Conservation (phyloP, 768 basidiomycete species). For the Fibroporia radiculosa region DNA sequence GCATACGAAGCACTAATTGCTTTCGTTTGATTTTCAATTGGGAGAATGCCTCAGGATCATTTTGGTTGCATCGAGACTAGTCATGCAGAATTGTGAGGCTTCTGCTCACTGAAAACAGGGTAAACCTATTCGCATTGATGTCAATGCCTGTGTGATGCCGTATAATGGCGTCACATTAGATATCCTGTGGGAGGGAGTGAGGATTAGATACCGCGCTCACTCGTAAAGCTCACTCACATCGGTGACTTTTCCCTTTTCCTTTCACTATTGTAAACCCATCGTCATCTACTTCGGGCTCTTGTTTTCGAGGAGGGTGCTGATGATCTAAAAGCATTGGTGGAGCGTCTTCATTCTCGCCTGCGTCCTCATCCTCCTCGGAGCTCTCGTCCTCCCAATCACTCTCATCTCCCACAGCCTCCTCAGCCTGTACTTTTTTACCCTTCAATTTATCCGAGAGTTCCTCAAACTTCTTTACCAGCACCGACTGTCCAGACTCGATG, state of each 20-base stretch:
- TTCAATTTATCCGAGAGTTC: constrained; percentile 46
- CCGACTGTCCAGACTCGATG: constrained; percentile 35
- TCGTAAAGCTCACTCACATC: too few species aligned
- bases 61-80: too few species aligned
- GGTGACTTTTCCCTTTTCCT: constrained; percentile 34
- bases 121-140: too few species aligned
- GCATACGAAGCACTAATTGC: too few species aligned
- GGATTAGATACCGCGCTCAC: too few species aligned
- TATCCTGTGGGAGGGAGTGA: too few species aligned
- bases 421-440: constrained; percentile 47
- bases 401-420: constrained; percentile 33
- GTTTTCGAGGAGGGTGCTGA: constrained; percentile 22
- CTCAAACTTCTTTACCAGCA: constrained; percentile 55
- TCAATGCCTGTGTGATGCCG: too few species aligned
- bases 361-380: constrained; percentile 28
- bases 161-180: too few species aligned
- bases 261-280: constrained; percentile 88
- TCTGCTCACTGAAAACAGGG: too few species aligned
- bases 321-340: constrained; percentile 49
- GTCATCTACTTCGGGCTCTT: constrained; percentile 76
- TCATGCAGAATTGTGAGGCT: too few species aligned
- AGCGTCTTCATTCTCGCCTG: constrained; percentile 40
- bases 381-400: constrained; percentile 43
- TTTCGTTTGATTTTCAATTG: too few species aligned
- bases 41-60: too few species aligned